Conservation (phyloP, 2,329 filamentous ascomycete genomes). For the Dactylonectria macrodidyma region DNA sequence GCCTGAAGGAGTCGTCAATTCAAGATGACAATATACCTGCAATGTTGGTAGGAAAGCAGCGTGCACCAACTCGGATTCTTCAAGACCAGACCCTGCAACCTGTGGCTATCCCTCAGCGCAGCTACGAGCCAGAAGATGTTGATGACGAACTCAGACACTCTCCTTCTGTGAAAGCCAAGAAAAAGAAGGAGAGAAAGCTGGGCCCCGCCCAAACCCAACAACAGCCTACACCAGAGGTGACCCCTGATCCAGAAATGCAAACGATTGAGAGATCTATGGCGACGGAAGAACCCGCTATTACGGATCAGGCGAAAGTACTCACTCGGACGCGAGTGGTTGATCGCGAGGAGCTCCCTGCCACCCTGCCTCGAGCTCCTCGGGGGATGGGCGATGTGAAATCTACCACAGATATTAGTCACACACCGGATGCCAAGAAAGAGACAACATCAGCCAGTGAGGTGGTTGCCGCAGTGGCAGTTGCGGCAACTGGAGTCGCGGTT, state of each 20-base stretch:
- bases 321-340: not conserved
- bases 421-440: conserved; percentile 18
- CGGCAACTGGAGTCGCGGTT: conserved; percentile 49
- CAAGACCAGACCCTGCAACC: conserved; percentile 6
- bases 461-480: conserved; percentile 41
- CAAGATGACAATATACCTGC: not conserved
- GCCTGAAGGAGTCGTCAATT: conserved; percentile 8
- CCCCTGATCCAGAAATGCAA: conserved; percentile 20
- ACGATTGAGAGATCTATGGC: conserved; percentile 10
- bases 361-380: conserved; percentile 13
- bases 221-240: conserved; percentile 23
- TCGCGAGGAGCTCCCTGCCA: conserved; percentile 8
- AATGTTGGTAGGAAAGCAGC: not conserved
- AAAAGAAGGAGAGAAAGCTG: conserved; percentile 44
- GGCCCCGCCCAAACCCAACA: conserved; percentile 14
- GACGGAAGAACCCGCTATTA: conserved; percentile 6
- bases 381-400: conserved; percentile 13
- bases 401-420: not conserved
- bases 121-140: not conserved
- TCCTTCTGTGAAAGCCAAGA: conserved; percentile 46
- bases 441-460: conserved; percentile 31
- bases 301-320: conserved; percentile 7
- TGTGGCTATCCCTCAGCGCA: conserved; percentile 3
- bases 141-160: conserved; percentile 14
- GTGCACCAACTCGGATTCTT: too few species aligned